Conservation (phyloP, 2,329 filamentous ascomycete genomes). For the Sordariomycetes sp. region DNA sequence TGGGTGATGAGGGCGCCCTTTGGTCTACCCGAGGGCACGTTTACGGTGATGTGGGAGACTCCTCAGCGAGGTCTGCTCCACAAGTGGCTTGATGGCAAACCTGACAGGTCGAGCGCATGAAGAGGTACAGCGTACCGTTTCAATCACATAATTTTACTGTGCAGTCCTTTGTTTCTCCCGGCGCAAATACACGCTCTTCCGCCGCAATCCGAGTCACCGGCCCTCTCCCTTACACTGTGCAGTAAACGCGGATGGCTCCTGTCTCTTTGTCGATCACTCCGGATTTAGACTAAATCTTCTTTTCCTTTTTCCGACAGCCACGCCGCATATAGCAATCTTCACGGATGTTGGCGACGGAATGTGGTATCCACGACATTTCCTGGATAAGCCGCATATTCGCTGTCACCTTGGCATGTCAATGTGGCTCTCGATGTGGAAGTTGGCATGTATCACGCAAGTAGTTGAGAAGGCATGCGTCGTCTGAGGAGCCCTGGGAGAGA, state of each 20-base stretch:
- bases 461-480: too few relatives aligned
- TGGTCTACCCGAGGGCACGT: not conserved
- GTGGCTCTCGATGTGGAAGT: too few relatives aligned
- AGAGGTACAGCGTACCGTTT: not conserved
- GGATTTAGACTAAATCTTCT: not conserved
- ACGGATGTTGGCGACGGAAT: not conserved
- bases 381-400: not conserved
- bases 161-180: not conserved
- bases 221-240: not conserved
- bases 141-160: not conserved
- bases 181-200: not conserved
- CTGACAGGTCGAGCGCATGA: not conserved
- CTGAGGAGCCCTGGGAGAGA: too few relatives aligned
- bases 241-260: not conserved
- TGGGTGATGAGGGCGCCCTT: not conserved
- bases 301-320: not conserved
- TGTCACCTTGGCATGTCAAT: too few relatives aligned
- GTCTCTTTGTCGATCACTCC: not conserved
- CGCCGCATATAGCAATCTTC: not conserved
- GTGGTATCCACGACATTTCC: not conserved
- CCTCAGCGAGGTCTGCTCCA: not conserved
- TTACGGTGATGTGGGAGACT: not conserved
- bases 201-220: not conserved
- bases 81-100: too few relatives aligned
- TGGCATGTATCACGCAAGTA: too few relatives aligned